These are phyloP conservation scores for Globisporangium middletonii DNA, from an alignment of 352 stramenopile genomes.

Conservation along the genomic window DNA sequence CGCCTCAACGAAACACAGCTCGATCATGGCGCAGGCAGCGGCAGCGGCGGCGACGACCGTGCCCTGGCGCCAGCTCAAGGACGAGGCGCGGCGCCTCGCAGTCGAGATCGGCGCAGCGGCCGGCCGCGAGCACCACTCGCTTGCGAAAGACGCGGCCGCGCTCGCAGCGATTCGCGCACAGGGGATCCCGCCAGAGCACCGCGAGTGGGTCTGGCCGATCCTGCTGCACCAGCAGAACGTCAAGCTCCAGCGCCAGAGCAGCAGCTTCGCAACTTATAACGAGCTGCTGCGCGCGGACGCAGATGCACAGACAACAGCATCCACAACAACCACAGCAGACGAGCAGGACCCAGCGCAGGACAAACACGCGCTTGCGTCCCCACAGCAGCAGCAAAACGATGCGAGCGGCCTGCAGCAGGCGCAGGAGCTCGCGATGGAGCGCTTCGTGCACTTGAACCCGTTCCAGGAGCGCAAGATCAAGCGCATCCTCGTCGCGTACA, in stretches of 20 bases:
- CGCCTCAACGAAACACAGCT: slow-evolving; percentile 11
- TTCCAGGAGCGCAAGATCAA: slow-evolving; percentile 84
- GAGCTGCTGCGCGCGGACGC: slow-evolving; percentile 33
- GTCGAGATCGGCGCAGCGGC: slow-evolving; percentile 44
- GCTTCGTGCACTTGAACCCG: slow-evolving; percentile 69
- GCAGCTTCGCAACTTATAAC: slow-evolving; percentile 38
- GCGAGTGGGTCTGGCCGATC: slow-evolving; percentile 76
- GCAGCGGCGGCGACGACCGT: slow-evolving; percentile 18
- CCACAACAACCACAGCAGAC: slow-evolving; percentile 12
- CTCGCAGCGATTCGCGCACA: slow-evolving; percentile 49
- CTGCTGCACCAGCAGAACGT: slow-evolving; percentile 58
- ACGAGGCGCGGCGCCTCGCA: slow-evolving; percentile 45
- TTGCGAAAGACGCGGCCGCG: slow-evolving; percentile 33
- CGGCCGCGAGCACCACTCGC: slow-evolving; percentile 64
- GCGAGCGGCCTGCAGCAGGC: slow-evolving; percentile 52
- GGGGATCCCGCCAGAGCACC: slow-evolving; percentile 57
- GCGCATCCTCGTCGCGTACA: slow-evolving; percentile 67
- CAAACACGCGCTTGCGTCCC: not conserved
- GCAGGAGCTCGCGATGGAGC: slow-evolving; percentile 74
- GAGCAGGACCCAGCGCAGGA: slow-evolving; percentile 44
- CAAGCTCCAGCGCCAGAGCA: slow-evolving; percentile 52
- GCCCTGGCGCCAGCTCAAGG: slow-evolving; percentile 56
- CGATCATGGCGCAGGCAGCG: not conserved
- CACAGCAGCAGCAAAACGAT: slow-evolving; percentile 7
- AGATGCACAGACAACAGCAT: slow-evolving; percentile 1